phyloP scores from a whole-genome alignment of 2,329 filamentous ascomycete genomes.

The Plenodomus biglobosus region DNA sequence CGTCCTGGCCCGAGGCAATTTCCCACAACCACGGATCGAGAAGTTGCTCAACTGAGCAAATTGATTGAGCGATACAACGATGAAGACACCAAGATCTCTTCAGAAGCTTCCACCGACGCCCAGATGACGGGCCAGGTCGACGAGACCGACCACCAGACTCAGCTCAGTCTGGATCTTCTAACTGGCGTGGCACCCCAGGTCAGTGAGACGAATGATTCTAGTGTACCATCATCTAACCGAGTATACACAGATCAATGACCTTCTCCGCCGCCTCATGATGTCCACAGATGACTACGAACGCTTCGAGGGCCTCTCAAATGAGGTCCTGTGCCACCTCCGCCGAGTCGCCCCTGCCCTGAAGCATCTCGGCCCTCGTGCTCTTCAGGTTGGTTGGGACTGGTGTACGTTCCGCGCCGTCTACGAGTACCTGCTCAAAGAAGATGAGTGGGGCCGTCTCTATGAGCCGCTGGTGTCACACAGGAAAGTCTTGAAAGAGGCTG shows the following conservation, averaged over 20 bases:
- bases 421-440: background rate
- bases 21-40: too few species aligned
- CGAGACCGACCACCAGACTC: too few species aligned
- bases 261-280: background rate
- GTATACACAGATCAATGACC: background rate
- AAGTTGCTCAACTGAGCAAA: too few species aligned
- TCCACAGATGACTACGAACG: background rate
- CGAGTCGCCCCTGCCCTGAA: background rate
- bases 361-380: background rate
- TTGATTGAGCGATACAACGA: too few species aligned
- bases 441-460: background rate
- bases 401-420: background rate
- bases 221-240: background rate
- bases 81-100: too few species aligned
- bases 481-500: background rate
- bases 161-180: background rate
- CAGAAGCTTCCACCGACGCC: too few species aligned
- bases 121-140: too few species aligned
- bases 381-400: background rate
- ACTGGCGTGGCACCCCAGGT: background rate
- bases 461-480: background rate
- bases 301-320: background rate
- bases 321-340: background rate
- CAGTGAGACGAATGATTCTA: background rate
- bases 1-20: too few species aligned